Evolutionary conservation across 2,329 filamentous ascomycete species (phyloP), one percentile per base, ranked within the genome.

Genomic region (Cladobotryum mycophilum): DNA sequence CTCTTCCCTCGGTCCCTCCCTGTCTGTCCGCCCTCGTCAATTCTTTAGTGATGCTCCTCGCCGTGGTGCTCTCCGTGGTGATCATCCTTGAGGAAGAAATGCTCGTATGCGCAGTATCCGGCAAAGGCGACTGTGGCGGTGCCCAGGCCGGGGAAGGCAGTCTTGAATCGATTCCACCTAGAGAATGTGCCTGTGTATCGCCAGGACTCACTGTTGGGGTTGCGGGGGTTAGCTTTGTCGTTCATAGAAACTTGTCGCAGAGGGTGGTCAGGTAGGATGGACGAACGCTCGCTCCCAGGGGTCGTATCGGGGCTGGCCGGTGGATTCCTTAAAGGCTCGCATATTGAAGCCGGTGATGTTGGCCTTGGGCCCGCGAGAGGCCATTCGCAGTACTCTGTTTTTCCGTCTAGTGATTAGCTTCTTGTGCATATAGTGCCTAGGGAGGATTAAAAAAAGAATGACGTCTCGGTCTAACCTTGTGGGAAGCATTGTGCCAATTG

Each of bases 271-370:
- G 44, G n/a, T n/a, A n/a, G 36, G 41, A 37, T 34, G 20, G 53
- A 80, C 81, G 69, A 57, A 86, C 83, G 69, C 65, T 74, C 76
- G 70, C 67, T 81, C 81, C 83, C 83, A 86, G 44, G 83, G 83
- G 58, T 86, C 83, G 69, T 84, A 81, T 67, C 73, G 70, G 52
- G 76, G 75, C 58, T 72, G 78, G 57, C 82, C 81, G 60, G 88
- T 76, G 42, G 90, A 78, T 56, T 81, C 82, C 67, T 83, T 87
- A 71, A 91, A 85, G 71, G 88, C 86, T 68, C 82, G 82, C 64
- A 89, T 79, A 75, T 93, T 86, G 79, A 97, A 97, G 73, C 92
- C 92, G 63, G 92, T 96, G 71, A 95, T 82, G 79, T 89, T 90
- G 66, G 81, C 78, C 75, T 80, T 79, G 61, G 70, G 69, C 65